A percentile compares a stretch with the other conserved stretches of the same genome.
phyloP scores from a whole-genome alignment of 2,329 filamentous ascomycete species.

The Colletotrichum tropicale region DNA sequence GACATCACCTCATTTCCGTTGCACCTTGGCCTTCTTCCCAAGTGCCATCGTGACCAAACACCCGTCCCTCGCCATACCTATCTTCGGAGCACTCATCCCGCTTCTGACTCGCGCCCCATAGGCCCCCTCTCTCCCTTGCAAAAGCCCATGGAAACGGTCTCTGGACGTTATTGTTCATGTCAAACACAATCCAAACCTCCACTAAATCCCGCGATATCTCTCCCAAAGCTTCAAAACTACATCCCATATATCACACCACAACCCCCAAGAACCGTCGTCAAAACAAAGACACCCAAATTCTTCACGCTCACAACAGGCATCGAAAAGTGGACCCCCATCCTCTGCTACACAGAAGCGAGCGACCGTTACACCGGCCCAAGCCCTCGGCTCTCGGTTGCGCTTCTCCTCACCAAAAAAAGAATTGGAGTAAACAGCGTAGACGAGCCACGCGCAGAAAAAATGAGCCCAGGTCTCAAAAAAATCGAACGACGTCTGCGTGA shows the following conservation, averaged over 20 bases:
- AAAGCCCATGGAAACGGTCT: background rate
- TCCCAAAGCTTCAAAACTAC: background rate
- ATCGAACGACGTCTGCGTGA: slow-evolving; percentile 17
- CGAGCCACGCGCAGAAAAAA: background rate
- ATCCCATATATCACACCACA: background rate
- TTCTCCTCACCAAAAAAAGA: background rate
- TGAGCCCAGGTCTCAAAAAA: slow-evolving; percentile 6
- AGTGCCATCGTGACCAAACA: background rate
- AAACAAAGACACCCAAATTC: background rate
- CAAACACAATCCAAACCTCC: background rate
- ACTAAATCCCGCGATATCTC: accelerated
- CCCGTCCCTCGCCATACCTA: background rate
- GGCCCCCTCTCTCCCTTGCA: background rate
- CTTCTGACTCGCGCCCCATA: background rate
- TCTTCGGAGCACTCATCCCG: background rate
- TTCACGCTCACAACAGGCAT: background rate
- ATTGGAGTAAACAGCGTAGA: slow-evolving; percentile 4
- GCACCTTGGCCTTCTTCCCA: background rate
- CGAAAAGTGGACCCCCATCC: background rate
- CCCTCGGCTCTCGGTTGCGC: background rate
- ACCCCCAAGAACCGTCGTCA: background rate
- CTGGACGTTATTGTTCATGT: background rate
- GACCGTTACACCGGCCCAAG: background rate
- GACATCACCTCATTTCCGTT: background rate
- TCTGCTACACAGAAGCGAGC: background rate